phyloP scores from a whole-genome alignment of 164 flowering plant species.

The Amborella trichopoda region DNA sequence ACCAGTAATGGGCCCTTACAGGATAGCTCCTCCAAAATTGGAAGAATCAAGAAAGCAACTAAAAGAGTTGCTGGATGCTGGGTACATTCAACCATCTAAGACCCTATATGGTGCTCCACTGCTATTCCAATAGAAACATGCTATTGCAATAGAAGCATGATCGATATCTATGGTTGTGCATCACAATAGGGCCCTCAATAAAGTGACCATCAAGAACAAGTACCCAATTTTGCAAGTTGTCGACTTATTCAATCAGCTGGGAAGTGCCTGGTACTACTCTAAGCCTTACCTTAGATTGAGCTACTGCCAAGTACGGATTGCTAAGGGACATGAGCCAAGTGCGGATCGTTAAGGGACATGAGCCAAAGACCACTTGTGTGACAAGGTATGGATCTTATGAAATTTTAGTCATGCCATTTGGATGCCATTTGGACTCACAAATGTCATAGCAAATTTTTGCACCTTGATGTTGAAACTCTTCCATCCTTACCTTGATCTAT shows the following conservation, averaged over 20 bases:
- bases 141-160: no score
- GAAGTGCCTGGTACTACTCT: background rate
- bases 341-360: background rate
- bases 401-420: background rate
- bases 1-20: background rate
- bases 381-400: background rate
- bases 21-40: background rate
- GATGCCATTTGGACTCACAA: background rate
- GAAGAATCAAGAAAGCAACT: background rate
- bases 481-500: background rate
- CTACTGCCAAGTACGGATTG: background rate
- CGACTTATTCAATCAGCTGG: background rate
- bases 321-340: background rate
- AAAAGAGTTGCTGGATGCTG: slow-evolving; percentile 1
- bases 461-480: background rate
- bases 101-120: background rate
- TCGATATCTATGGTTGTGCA: no score
- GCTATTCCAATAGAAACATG: no score
- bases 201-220: background rate
- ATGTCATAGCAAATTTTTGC: background rate
- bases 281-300: background rate
- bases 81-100: background rate
- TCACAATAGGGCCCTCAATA: no score
- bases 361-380: background rate
- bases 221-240: background rate